Conservation (phyloP, 2,329 filamentous ascomycete genomes). For the Microsporum audouinii region DNA sequence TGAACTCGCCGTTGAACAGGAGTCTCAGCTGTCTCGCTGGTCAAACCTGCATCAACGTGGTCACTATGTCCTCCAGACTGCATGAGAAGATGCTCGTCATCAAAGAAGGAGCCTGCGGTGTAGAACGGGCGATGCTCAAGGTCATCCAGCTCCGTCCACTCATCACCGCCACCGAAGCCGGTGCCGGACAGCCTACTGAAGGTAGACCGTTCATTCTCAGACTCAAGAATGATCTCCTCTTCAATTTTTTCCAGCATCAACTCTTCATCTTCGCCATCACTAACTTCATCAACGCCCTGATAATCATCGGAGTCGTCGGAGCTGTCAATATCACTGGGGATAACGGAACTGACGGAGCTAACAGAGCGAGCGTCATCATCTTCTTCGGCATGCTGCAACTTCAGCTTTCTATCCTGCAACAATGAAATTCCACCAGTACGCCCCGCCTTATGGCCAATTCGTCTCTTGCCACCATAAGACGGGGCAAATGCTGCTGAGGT, state of each 20-base stretch:
- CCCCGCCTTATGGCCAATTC: slow-evolving; percentile 32
- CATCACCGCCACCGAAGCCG: slow-evolving; percentile 16
- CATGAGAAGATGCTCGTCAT: slow-evolving; percentile 29
- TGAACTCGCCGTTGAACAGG: slow-evolving; percentile 55
- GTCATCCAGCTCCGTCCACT: slow-evolving; percentile 46
- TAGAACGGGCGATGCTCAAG: slow-evolving; percentile 34
- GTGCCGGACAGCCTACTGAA: slow-evolving; percentile 17
- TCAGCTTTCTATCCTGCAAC: slow-evolving; percentile 25
- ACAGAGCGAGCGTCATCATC: slow-evolving; percentile 5
- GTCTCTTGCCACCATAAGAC: slow-evolving; percentile 31
- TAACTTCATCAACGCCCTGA: slow-evolving; percentile 66
- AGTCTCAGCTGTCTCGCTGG: slow-evolving; percentile 24
- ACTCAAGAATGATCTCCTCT: slow-evolving; percentile 58
- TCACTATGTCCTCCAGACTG: slow-evolving; percentile 28
- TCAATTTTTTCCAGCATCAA: slow-evolving; percentile 66
- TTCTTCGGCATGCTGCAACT: slow-evolving; percentile 14
- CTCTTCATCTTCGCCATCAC: slow-evolving; percentile 69
- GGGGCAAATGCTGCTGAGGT: slow-evolving; percentile 31
- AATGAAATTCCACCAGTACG: slow-evolving; percentile 21
- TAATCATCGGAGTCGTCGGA: slow-evolving; percentile 37
- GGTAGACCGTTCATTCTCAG: slow-evolving; percentile 25
- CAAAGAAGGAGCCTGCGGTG: slow-evolving; percentile 32
- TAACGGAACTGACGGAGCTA: slow-evolving; percentile 13
- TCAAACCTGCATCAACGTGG: slow-evolving; percentile 18
- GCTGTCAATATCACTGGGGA: slow-evolving; percentile 6